Evolutionary conservation across 73 alveolate species (phyloP), one percentile per base, ranked within the genome.

Genomic region (Effrenium voratum): DNA sequence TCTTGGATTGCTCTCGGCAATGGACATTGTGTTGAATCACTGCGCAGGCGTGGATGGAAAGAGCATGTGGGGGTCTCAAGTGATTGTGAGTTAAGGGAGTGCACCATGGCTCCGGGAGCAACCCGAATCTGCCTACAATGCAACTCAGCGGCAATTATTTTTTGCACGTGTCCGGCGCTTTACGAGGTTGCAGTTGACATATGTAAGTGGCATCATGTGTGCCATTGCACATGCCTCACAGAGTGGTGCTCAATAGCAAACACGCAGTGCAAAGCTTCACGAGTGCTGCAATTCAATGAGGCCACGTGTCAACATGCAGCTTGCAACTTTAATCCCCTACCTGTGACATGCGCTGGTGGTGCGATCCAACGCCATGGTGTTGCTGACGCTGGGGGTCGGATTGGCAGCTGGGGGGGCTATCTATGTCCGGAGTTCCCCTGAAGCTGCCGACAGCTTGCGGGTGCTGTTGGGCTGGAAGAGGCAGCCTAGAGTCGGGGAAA

Each of bases 1-100:
- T 36, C 79, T 76, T 45, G 99, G 99, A 19, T 77, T 99, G 93
- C 97, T 99, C 3, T 84, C 99, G 22, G 99, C 99, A 36, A 99
- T 99, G 63, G 99, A 99, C 98, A 99, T 99, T 38, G 97, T 70
- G 91, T 99, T 99, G 52, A 99, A 99, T 99, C 99, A 99, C 93
- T 99, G 99, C 28, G 99, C 99, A 34, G 99, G 99, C 99, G 30
- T 57, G 60, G 26, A n/a, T 40, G 41, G 87, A n/a, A 16, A 40
- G 3, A 81, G 12, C 12, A 22, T 55, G 68, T 28, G 6, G 79
- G 12, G 6, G 13, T 12, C 22, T 32, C 43, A 66, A 6, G 22
- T 16, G 79, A 12, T 12, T 66, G 34, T 28, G 5, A 34, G 5
- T 26, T 44, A 41, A 41, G 97, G 97, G 55, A 90, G 97, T 90